Percentiles rank a stretch among this genome's conserved stretches.
phyloP scores from a whole-genome alignment of 169 alveolate species.

The Amoebophrya sp. region DNA sequence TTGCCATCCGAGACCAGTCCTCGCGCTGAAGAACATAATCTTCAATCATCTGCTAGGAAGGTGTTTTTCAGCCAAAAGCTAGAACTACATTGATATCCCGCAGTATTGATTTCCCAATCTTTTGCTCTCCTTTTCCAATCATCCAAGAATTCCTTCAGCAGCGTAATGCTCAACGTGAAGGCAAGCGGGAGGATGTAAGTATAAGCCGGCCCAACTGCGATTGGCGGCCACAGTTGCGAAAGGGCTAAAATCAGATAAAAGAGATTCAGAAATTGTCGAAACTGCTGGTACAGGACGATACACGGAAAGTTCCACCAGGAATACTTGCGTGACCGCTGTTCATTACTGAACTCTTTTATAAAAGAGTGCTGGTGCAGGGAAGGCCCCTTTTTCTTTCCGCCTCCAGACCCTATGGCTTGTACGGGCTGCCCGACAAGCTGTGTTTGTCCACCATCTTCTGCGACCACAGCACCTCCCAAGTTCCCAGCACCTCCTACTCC shows the following conservation, averaged over 20 bases:
- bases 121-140: constrained; percentile 66
- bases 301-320: constrained; percentile 79
- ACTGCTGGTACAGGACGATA: constrained; percentile 79
- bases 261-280: constrained; percentile 82
- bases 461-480: too few relatives aligned
- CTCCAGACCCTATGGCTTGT: too few relatives aligned
- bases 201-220: constrained; percentile 81
- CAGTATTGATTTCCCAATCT: not conserved
- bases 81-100: too few relatives aligned
- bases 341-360: constrained; percentile 20
- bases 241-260: constrained; percentile 86
- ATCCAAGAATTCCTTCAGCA: constrained; percentile 89
- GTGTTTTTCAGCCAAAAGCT: too few relatives aligned
- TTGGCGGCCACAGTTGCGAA: constrained; percentile 78
- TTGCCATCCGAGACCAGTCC: too few relatives aligned
- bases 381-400: not conserved
- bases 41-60: too few relatives aligned
- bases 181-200: constrained; percentile 91
- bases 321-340: constrained; percentile 61
- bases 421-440: too few relatives aligned
- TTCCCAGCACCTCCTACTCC: too few relatives aligned
- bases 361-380: not conserved
- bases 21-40: too few relatives aligned
- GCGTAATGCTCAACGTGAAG: constrained; percentile 77
- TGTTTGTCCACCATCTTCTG: too few relatives aligned